These are phyloP conservation scores for Capronia epimyces DNA, from an alignment of 2,329 filamentous ascomycete species.

Conservation along the genomic window DNA sequence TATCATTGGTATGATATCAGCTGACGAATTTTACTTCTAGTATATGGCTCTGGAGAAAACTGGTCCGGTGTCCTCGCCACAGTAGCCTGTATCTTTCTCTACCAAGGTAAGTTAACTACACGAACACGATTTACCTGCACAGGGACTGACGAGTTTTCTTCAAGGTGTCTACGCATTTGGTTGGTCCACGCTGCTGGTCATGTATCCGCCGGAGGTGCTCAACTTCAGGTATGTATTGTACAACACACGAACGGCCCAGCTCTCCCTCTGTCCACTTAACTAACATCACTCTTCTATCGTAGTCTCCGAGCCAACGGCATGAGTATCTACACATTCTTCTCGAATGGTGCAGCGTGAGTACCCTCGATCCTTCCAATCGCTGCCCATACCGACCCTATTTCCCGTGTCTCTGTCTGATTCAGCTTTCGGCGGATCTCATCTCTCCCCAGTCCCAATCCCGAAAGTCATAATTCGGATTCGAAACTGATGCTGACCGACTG, in stretches of 20 bases:
- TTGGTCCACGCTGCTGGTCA: constrained; percentile 46
- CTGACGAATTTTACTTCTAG: too few relatives aligned
- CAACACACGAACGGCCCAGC: too few relatives aligned
- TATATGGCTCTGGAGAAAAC: constrained; percentile 36
- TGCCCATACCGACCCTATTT: constrained; percentile 2
- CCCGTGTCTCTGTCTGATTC: too few relatives aligned
- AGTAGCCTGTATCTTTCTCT: constrained; percentile 34
- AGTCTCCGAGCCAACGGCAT: constrained; percentile 32
- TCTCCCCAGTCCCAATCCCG: too few relatives aligned
- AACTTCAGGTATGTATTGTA: too few relatives aligned
- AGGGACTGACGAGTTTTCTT: constrained; percentile 44
- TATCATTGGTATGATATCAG: too few relatives aligned
- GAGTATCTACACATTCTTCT: constrained; percentile 23
- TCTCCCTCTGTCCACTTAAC: too few relatives aligned
- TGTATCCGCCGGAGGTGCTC: constrained; percentile 36
- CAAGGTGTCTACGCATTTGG: constrained; percentile 47
- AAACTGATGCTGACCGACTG: too few relatives aligned
- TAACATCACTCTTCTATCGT: too few relatives aligned
- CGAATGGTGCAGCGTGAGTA: constrained; percentile 30
- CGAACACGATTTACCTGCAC: constrained; percentile 4
- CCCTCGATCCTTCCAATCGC: neutral
- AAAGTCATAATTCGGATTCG: too few relatives aligned
- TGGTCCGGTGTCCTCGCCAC: constrained; percentile 39
- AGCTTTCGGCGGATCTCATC: too few relatives aligned
- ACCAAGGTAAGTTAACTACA: constrained; percentile 33